phyloP scores from a whole-genome alignment of 345 rosid species.

The Eucalyptus guilfoylei region DNA sequence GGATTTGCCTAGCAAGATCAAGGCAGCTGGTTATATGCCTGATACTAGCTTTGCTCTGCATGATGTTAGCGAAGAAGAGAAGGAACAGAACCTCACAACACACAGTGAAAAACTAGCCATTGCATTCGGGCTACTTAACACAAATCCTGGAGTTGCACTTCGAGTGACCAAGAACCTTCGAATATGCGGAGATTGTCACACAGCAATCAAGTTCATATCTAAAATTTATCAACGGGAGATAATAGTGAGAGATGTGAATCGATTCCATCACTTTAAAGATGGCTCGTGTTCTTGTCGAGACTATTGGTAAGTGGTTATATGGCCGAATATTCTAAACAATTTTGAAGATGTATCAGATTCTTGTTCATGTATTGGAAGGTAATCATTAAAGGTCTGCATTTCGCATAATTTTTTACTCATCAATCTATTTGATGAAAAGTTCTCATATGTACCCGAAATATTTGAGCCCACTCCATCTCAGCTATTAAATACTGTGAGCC shows the following conservation, averaged over 20 bases:
- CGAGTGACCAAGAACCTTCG: conserved; percentile 25
- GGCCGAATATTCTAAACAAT: neutral
- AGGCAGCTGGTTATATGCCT: conserved; percentile 11
- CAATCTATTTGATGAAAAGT: neutral
- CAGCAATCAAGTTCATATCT: conserved; percentile 15
- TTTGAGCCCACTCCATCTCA: neutral
- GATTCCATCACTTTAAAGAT: conserved; percentile 27
- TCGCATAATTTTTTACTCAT: neutral
- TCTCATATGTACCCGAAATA: neutral
- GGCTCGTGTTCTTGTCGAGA: conserved; percentile 23
- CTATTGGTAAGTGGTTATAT: neutral
- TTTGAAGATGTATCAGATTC: neutral
- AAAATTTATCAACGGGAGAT: conserved; percentile 10
- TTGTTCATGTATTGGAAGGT: neutral
- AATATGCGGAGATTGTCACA: conserved; percentile 22
- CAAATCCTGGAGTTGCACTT: conserved; percentile 5
- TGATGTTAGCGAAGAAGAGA: conserved; percentile 22
- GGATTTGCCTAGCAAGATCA: conserved; percentile 9
- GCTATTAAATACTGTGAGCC: neutral
- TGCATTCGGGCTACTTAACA: conserved; percentile 12
- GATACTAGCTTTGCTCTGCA: conserved; percentile 16
- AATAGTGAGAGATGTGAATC: conserved; percentile 12
- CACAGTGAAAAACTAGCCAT: conserved; percentile 19
- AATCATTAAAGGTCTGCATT: neutral
- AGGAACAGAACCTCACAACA: conserved; percentile 1